These are phyloP conservation scores for Thelonectria blattea DNA, from an alignment of 2,329 filamentous ascomycete species.

Conservation along the genomic window DNA sequence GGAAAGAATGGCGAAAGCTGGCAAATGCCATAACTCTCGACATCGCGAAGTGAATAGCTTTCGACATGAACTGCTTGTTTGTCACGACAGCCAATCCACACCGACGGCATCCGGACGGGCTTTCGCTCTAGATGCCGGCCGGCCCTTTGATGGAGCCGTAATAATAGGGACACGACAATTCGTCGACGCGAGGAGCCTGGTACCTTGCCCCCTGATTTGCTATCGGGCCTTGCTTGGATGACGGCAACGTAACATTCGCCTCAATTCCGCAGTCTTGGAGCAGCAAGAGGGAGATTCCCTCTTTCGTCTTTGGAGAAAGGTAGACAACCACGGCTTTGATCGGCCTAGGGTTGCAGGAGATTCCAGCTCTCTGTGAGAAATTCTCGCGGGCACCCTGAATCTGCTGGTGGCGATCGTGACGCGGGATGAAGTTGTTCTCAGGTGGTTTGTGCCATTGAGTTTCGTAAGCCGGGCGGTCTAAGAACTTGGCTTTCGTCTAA, in stretches of 20 bases:
- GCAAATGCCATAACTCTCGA: not conserved
- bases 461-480: not conserved
- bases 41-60: slow-evolving; percentile 8
- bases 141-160: not conserved
- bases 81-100: slow-evolving; percentile 1
- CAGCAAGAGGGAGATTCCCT: not conserved
- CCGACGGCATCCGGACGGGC: slow-evolving; percentile 5
- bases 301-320: not conserved
- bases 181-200: slow-evolving; percentile 5
- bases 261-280: not conserved
- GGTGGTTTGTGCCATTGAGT: slow-evolving; percentile 3
- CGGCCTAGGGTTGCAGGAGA: not conserved
- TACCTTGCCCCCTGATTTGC: slow-evolving; percentile 15
- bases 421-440: not conserved
- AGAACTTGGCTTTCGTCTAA: not conserved
- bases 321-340: not conserved
- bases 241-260: slow-evolving; percentile 24
- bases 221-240: slow-evolving; percentile 11
- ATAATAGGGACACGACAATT: slow-evolving; percentile 11
- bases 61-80: slow-evolving; percentile 1
- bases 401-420: not conserved
- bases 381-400: not conserved
- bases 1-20: slow-evolving; percentile 15
- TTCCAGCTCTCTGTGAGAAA: not conserved
- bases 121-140: slow-evolving; percentile 4